Evolutionary conservation across 2,329 filamentous ascomycete genomes (phyloP).

Genomic region (Chrysoporthe puriensis): DNA sequence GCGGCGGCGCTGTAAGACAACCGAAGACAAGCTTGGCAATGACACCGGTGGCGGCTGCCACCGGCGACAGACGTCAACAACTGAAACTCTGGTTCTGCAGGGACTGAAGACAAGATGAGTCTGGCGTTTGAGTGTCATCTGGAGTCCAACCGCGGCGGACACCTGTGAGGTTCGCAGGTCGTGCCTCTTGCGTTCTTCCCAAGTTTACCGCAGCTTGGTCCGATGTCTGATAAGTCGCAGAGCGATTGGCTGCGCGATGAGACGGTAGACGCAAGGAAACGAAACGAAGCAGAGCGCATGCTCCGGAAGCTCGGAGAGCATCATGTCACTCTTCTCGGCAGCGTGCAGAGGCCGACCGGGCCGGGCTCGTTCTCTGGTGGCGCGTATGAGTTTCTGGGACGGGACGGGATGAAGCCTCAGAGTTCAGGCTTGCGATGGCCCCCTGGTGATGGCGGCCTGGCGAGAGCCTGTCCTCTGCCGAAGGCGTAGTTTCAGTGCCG

Average conservation of each 20-base stretch:
- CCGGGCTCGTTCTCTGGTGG: slow-evolving; percentile 6
- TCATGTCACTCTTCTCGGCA: slow-evolving; percentile 9
- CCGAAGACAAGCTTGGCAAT: slow-evolving; percentile 14
- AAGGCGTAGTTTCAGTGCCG: neutral
- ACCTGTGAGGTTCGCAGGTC: slow-evolving; percentile 21
- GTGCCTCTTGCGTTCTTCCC: slow-evolving; percentile 22
- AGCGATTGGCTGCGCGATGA: slow-evolving; percentile 27
- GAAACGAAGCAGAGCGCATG: slow-evolving; percentile 18
- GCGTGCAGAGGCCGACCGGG: neutral
- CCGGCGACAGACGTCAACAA: slow-evolving; percentile 21
- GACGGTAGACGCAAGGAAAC: slow-evolving; percentile 23
- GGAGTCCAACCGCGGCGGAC: slow-evolving; percentile 13
- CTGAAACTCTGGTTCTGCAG: slow-evolving; percentile 25
- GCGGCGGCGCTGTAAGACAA: neutral
- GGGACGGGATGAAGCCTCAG: slow-evolving; percentile 14
- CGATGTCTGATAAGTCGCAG: slow-evolving; percentile 15
- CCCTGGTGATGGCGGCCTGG: neutral
- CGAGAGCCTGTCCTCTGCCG: neutral
- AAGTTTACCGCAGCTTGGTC: slow-evolving; percentile 14
- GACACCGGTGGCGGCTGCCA: slow-evolving; percentile 25
- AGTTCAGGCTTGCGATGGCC: neutral
- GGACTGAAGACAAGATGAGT: slow-evolving; percentile 24
- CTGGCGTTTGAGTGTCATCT: slow-evolving; percentile 28
- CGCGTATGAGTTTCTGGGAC: slow-evolving; percentile 19
- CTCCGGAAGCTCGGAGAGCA: neutral